Conservation (phyloP, 176 grass and related monocot genomes). For the Avena atlantica region DNA sequence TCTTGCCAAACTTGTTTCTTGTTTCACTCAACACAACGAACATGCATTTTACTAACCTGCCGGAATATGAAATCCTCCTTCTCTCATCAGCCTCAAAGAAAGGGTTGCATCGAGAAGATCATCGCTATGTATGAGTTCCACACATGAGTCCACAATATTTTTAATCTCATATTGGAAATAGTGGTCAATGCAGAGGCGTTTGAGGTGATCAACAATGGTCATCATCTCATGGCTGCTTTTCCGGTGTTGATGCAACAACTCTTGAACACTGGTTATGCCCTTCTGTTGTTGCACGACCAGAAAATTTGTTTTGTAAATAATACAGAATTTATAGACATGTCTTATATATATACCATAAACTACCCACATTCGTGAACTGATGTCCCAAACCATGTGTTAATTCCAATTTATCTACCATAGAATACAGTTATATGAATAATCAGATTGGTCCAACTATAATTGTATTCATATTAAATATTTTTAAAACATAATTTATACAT, state of each 20-base stretch:
- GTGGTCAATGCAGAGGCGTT: slow-evolving; percentile 54
- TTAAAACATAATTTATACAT: background rate
- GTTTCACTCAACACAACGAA: background rate
- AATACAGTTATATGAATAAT: background rate
- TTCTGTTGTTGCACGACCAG: background rate
- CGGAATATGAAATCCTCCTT: slow-evolving; percentile 48
- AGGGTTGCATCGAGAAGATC: slow-evolving; percentile 42
- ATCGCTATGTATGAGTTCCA: background rate
- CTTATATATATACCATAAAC: background rate
- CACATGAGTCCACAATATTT: background rate
- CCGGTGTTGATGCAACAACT: background rate
- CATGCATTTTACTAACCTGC: slow-evolving; percentile 40
- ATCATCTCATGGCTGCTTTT: slow-evolving; percentile 21
- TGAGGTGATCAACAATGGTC: slow-evolving; percentile 46
- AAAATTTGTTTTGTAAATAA: background rate
- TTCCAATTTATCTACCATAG: background rate
- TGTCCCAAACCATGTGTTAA: background rate
- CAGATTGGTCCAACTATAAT: background rate
- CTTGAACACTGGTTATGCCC: slow-evolving; percentile 7
- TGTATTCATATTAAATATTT: background rate
- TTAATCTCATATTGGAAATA: slow-evolving; percentile 51
- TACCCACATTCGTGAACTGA: background rate
- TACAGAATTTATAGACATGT: background rate
- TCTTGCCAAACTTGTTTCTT: background rate
- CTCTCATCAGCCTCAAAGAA: slow-evolving; percentile 48